Evolutionary conservation across 2,329 filamentous ascomycete genomes (phyloP).

Genomic region (Daldinia eschscholtzii): DNA sequence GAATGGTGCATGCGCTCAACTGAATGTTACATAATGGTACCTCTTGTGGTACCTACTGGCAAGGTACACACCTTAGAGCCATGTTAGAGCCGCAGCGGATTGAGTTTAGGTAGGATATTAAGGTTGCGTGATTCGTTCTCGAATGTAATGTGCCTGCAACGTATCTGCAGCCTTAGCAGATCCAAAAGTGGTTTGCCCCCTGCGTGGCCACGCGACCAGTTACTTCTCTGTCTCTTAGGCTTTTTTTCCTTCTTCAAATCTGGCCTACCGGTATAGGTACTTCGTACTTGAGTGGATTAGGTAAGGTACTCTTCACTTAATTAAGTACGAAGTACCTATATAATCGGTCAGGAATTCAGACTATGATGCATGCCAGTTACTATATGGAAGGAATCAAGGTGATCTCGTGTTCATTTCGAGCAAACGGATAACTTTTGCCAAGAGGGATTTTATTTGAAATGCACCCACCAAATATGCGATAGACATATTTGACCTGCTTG

Average conservation of each 20-base stretch:
- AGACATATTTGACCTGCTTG: no score
- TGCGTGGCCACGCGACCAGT: slow-evolving; percentile 29
- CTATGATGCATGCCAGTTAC: background rate
- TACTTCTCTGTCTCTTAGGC: slow-evolving; percentile 5
- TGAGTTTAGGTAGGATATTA: slow-evolving; percentile 1
- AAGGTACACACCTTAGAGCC: background rate
- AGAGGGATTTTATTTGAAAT: background rate
- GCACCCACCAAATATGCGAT: background rate
- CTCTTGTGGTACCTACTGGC: background rate
- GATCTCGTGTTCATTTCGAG: background rate
- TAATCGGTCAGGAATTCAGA: background rate
- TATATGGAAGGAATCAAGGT: background rate
- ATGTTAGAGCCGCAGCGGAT: background rate
- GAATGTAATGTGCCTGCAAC: slow-evolving; percentile 2
- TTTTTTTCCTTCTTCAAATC: background rate
- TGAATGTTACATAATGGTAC: background rate
- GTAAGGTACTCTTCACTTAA: no score
- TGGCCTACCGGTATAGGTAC: slow-evolving; percentile 6
- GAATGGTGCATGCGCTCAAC: slow-evolving; percentile 8
- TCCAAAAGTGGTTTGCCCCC: slow-evolving; percentile 25
- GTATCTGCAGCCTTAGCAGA: slow-evolving; percentile 37
- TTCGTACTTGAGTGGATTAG: no score
- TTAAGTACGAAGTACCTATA: no score
- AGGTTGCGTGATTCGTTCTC: slow-evolving; percentile 11
- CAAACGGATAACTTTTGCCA: background rate